These are phyloP conservation scores for Microdochium nivale DNA, from an alignment of 2,329 filamentous ascomycete genomes.

Conservation along the genomic window DNA sequence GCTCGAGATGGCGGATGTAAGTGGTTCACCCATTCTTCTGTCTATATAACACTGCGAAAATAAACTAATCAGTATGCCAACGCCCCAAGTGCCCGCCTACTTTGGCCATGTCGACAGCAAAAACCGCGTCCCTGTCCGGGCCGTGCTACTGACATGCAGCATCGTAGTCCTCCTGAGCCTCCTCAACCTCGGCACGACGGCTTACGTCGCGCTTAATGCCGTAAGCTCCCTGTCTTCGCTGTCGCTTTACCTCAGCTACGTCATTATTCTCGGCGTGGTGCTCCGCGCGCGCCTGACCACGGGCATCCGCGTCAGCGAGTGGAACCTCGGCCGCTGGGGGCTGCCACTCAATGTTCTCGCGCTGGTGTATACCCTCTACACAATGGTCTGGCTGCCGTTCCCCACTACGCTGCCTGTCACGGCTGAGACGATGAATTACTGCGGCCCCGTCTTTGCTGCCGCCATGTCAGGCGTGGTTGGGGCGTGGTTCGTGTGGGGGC, in stretches of 20 bases:
- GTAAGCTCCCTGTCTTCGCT: conserved; percentile 27
- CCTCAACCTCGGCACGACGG: conserved; percentile 27
- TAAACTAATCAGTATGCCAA: too few relatives aligned
- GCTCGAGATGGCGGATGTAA: conserved; percentile 31
- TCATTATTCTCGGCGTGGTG: conserved; percentile 26
- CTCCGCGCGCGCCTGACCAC: conserved; percentile 19
- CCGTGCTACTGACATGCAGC: conserved; percentile 21
- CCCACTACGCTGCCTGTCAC: conserved; percentile 22
- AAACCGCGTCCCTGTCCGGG: conserved; percentile 24
- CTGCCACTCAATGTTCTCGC: conserved; percentile 24
- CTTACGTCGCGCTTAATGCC: conserved; percentile 24
- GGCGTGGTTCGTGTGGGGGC: too few relatives aligned
- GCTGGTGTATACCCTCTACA: conserved; percentile 20
- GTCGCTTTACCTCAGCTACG: conserved; percentile 27
- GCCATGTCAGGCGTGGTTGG: too few relatives aligned
- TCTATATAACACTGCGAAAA: too few relatives aligned
- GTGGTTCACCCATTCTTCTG: conserved; percentile 22
- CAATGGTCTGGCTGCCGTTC: conserved; percentile 23
- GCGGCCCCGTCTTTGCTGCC: background rate
- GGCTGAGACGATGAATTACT: conserved; percentile 27
- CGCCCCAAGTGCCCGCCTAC: conserved; percentile 1
- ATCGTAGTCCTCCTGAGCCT: conserved; percentile 23
- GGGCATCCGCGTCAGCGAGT: conserved; percentile 16
- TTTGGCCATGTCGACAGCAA: conserved; percentile 16
- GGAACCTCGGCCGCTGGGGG: conserved; percentile 19